Percentiles rank a stretch among this genome's conserved stretches.
Evolutionary conservation across 768 basidiomycete genomes (phyloP).

Genomic region (Leccinellum luteum): DNA sequence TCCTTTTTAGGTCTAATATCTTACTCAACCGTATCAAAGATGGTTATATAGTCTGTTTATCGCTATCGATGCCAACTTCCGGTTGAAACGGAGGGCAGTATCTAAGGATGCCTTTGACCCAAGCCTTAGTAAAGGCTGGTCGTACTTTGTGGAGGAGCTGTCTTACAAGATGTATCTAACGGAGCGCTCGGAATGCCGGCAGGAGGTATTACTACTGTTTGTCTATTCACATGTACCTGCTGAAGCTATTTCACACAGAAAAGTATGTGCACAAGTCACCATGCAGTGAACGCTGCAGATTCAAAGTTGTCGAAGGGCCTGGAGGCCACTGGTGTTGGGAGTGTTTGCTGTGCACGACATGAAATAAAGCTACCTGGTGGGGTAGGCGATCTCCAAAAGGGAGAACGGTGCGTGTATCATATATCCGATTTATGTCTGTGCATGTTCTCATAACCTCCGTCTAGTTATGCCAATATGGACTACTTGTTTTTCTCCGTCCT

Average conservation of each 20-base stretch:
- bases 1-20: neutral
- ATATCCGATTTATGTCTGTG: too few relatives aligned
- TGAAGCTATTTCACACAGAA: too few relatives aligned
- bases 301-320: neutral
- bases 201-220: too few relatives aligned
- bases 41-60: slow-evolving; percentile 12
- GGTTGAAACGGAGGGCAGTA: slow-evolving; percentile 24
- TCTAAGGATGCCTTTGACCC: slow-evolving; percentile 16
- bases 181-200: too few relatives aligned
- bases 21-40: neutral
- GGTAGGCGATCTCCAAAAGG: slow-evolving; percentile 18
- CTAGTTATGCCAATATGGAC: neutral
- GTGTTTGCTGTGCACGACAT: slow-evolving; percentile 11
- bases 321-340: slow-evolving; percentile 10
- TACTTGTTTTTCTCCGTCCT: neutral
- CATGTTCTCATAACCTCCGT: neutral
- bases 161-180: too few relatives aligned
- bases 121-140: slow-evolving; percentile 22
- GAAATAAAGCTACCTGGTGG: slow-evolving; percentile 13
- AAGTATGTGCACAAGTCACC: slow-evolving; percentile 16
- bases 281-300: slow-evolving; percentile 3
- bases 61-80: slow-evolving; percentile 17
- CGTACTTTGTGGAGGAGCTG: slow-evolving; percentile 25
- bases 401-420: slow-evolving; percentile 10
- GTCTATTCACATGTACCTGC: too few relatives aligned